Conservation (phyloP, 2,329 filamentous ascomycete species). For the Tolypocladium amazonense region DNA sequence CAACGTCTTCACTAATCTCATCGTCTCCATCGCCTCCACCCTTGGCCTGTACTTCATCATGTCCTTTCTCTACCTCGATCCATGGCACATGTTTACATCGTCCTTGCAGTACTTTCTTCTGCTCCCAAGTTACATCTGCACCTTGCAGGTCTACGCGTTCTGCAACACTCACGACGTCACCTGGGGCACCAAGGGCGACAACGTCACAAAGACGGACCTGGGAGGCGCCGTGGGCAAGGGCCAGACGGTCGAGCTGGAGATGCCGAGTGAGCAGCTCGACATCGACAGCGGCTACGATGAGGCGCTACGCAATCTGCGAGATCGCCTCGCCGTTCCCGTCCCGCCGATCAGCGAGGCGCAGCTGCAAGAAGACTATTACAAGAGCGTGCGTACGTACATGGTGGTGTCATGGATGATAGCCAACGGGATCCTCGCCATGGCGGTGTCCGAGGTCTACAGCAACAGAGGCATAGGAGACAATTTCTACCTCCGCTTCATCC, state of each 20-base stretch:
- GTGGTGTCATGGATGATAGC: conserved; percentile 88
- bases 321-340: conserved; percentile 71
- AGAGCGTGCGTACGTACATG: conserved; percentile 95
- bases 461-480: conserved; percentile 64
- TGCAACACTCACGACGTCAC: conserved; percentile 99
- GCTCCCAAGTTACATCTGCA: conserved; percentile 90
- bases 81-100: conserved; percentile 98
- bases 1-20: conserved; percentile 90
- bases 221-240: conserved; percentile 73
- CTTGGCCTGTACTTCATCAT: conserved; percentile 92
- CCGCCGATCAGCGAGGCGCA: conserved; percentile 59
- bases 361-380: conserved; percentile 97
- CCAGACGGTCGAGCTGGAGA: conserved; percentile 83
- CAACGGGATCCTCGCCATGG: conserved; percentile 90
- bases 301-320: conserved; percentile 87
- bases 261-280: conserved; percentile 95
- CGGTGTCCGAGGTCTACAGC: conserved; percentile 76
- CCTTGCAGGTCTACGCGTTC: conserved; percentile 94
- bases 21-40: conserved; percentile 81
- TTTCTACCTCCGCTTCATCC: conserved; percentile 82
- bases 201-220: conserved; percentile 84
- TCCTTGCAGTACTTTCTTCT: conserved; percentile 86
- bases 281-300: conserved; percentile 98
- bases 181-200: conserved; percentile 98
- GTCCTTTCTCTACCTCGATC: conserved; percentile 92